Evolutionary conservation across 257 asterid genomes (phyloP), one percentile per base, ranked within the genome.

Genomic region (Fraxinus pennsylvanica): DNA sequence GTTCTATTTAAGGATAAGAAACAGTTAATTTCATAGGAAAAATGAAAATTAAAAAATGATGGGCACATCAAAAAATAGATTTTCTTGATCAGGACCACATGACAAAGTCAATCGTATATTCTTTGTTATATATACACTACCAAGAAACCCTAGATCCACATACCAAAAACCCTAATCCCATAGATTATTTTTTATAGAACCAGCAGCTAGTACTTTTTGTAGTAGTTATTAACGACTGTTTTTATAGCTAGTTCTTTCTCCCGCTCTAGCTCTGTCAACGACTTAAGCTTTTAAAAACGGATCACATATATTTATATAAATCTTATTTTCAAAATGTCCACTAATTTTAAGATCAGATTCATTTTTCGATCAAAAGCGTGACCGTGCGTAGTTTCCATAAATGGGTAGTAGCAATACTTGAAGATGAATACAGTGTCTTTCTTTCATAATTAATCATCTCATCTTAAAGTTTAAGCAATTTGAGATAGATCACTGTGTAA

Each of bases 141-240:
- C 14, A 70, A 80, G 71, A 84, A 84, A 84, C 88, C 89, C 89
- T 85, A 81, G 82, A 79, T 75, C 75, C 79, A 73, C n/a, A 76
- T 21, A 52, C 39, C 22, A 65, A 4, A 79, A 86, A 84, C 90
- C 90, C 90, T 87, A 87, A 82, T 80, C 67, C 10, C 45, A 47
- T 29, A 9, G 69, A 74, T 39, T 39, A 39, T 8, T 59, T 77
- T 59, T 71, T 47, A 65, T 43, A 30, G 86, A 77, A 71, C 54
- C 72, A 59, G 79, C 50, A 72, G 69, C 5, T 54, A 17, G 41
- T 57, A 25, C 27, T 25, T 25, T 68, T 54, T 57, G 6, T 21
- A 29, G 22, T 52, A 43, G 5, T 68, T 22, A 29, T 38, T 25
- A 10, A 39, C 8, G 1, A 39, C 76, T 82, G 65, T 47, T 47